These are phyloP conservation scores for Diaporthe nobilis DNA, from an alignment of 2,329 filamentous ascomycete genomes.

Conservation along the genomic window DNA sequence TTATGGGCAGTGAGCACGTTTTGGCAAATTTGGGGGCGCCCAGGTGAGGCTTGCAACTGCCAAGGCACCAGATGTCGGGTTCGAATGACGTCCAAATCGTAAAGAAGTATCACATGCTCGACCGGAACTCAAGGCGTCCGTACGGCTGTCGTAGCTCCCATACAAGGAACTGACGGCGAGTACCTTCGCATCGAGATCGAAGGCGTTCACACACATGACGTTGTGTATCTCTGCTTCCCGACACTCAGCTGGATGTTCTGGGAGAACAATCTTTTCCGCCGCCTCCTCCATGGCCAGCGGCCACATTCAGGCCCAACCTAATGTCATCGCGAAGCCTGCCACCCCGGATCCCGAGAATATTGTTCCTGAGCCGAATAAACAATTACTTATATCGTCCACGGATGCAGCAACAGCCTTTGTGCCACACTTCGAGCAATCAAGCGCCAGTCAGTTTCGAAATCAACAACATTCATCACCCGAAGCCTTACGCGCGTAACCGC, in stretches of 20 bases:
- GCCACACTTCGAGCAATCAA: background rate
- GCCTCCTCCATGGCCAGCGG: background rate
- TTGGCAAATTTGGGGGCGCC: background rate
- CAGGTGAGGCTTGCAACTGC: background rate
- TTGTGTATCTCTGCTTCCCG: background rate
- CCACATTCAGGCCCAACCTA: background rate
- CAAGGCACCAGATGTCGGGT: background rate
- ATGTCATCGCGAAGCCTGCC: background rate
- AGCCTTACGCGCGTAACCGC: background rate
- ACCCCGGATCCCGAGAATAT: background rate
- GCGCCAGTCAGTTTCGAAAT: background rate
- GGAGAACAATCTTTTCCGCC: background rate
- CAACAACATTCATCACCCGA: background rate
- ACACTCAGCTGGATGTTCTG: background rate
- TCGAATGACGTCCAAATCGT: background rate
- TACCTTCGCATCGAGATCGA: background rate
- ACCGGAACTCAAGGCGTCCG: background rate
- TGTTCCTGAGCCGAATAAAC: background rate
- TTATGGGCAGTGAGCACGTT: background rate
- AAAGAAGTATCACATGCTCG: no score
- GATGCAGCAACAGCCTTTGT: background rate
- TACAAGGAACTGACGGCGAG: background rate
- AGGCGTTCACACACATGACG: background rate
- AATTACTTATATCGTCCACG: no score
- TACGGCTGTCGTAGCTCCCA: background rate